Percentiles rank a stretch among this genome's conserved stretches.
These are phyloP conservation scores for Fusarium pseudocircinatum DNA, from an alignment of 2,329 filamentous ascomycete genomes.

Conservation along the genomic window DNA sequence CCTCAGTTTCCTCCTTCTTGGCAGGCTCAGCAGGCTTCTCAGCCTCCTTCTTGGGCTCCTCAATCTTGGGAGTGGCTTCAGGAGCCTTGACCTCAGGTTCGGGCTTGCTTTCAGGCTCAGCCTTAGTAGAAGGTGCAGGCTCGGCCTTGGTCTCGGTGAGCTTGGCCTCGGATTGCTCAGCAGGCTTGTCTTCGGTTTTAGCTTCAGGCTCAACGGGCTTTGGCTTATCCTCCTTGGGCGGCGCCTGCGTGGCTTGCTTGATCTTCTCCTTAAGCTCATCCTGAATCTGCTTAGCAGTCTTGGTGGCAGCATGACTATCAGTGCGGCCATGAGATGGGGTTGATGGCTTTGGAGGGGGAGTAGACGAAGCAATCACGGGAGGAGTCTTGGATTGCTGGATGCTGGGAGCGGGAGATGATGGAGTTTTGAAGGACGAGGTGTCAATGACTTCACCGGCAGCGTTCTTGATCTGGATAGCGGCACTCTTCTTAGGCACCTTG, in stretches of 20 bases:
- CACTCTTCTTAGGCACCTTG: slow-evolving; percentile 70
- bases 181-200: slow-evolving; percentile 49
- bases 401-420: slow-evolving; percentile 65
- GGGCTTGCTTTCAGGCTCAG: slow-evolving; percentile 40
- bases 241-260: slow-evolving; percentile 64
- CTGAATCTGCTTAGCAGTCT: slow-evolving; percentile 83
- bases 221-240: slow-evolving; percentile 46
- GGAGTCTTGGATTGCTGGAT: slow-evolving; percentile 70
- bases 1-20: slow-evolving; percentile 53
- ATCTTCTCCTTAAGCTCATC: slow-evolving; percentile 86
- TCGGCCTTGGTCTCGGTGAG: slow-evolving; percentile 29
- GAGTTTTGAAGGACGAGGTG: slow-evolving; percentile 68
- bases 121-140: slow-evolving; percentile 23
- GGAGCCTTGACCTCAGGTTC: slow-evolving; percentile 44
- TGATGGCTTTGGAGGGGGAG: slow-evolving; percentile 80
- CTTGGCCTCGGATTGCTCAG: slow-evolving; percentile 15
- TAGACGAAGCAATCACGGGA: slow-evolving; percentile 78
- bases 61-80: slow-evolving; percentile 39
- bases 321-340: slow-evolving; percentile 75
- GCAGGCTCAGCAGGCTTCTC: slow-evolving; percentile 43
- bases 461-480: slow-evolving; percentile 85
- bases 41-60: slow-evolving; percentile 40
- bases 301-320: slow-evolving; percentile 73
- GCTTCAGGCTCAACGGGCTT: slow-evolving; percentile 32
- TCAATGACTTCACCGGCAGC: slow-evolving; percentile 81